Conservation (phyloP, 257 asterid species). For the Capsicum rhomboideum region DNA sequence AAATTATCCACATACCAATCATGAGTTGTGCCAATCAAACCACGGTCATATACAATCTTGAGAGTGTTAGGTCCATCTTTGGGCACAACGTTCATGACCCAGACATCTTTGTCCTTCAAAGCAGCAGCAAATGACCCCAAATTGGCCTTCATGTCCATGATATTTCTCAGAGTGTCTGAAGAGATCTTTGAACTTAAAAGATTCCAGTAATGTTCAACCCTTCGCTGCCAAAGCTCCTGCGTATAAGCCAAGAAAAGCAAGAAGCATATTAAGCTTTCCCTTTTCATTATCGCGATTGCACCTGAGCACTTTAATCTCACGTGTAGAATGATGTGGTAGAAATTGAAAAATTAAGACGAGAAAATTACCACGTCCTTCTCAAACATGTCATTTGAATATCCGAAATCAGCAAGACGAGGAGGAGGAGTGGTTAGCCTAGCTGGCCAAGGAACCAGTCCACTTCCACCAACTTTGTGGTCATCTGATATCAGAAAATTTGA, state of each 20-base stretch:
- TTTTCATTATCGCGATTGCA: background rate
- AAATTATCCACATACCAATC: conserved; percentile 50
- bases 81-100: conserved; percentile 97
- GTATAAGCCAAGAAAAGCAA: conserved; percentile 5
- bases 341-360: background rate
- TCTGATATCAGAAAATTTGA: conserved; percentile 35
- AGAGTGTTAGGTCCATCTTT: conserved; percentile 94
- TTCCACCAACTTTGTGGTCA: conserved; percentile 76
- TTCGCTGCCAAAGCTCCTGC: conserved; percentile 76
- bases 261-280: background rate
- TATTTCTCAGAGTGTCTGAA: conserved; percentile 62
- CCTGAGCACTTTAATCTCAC: conserved; percentile 1
- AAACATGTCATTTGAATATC: conserved; percentile 82
- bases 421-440: conserved; percentile 80
- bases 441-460: conserved; percentile 97
- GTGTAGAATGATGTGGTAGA: background rate
- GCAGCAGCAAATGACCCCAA: conserved; percentile 95
- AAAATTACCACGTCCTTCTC: conserved; percentile 74
- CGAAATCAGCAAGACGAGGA: conserved; percentile 95
- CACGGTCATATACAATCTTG: conserved; percentile 81
- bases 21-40: conserved; percentile 80
- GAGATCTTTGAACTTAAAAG: conserved; percentile 67
- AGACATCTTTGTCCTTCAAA: conserved; percentile 76
- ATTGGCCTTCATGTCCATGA: conserved; percentile 97
- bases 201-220: conserved; percentile 77